Evolutionary conservation across 352 stramenopile genomes (phyloP), one percentile per base, ranked within the genome.

Genomic region (Pythium grandisporangium): DNA sequence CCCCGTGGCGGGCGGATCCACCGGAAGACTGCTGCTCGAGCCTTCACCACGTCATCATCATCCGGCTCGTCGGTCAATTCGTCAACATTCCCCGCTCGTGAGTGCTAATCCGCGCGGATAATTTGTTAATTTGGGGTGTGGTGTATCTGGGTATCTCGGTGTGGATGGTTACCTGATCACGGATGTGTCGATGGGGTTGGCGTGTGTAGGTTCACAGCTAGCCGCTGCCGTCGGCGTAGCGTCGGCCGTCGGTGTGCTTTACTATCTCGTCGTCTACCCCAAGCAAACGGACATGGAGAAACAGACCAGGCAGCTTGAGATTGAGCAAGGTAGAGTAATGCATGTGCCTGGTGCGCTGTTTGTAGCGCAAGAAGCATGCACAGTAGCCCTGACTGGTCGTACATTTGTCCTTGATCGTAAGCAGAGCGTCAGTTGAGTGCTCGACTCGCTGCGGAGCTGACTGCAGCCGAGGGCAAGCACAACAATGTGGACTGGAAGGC

Each of bases 401-500:
- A 23, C 36, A 17, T 1, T 5, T 6, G 19, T 42, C 19, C 30
- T 6, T 35, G 25, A 25, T 30, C 7, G 17, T 46, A n/a, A 2
- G 22, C 17, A 80, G 72, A 84, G 43, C 69, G 75, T 27, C 63
- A 80, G 42, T 52, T 91, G 38, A 87, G 66, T 45, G 60, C 59
- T 22, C 72, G 77, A 0, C 61, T 88, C 0, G 74, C 74, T 5
- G 70, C 74, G 0, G 71, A 85, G 40, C 61, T 85, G 4, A 57
- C 85, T 23, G 70, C 69, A 4, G 74, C 78, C n/a, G 72, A 85
- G 42, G 62, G 63, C 7, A 79, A 68, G 43, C 67, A 81, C 45
- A 71, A 77, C 49, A 76, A 66, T 37, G 48, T 62, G 35, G 78
- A 88, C 51, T 93, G 80, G 80, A 93, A 93, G 44, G 57, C 58